phyloP scores from a whole-genome alignment of 2,329 filamentous ascomycete species.

The Botrytis elliptica region DNA sequence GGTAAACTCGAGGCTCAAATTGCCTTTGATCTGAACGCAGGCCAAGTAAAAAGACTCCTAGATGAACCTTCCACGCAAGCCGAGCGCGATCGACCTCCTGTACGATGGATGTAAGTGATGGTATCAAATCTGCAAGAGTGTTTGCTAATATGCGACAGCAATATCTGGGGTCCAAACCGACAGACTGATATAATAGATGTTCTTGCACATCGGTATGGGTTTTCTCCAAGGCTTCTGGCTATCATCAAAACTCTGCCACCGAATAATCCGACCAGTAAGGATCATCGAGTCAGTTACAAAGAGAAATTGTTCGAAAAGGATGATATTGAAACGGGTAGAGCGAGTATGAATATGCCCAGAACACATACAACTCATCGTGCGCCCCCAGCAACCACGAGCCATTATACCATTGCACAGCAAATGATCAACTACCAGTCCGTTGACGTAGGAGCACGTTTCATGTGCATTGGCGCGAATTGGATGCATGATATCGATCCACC shows the following conservation, averaged over 20 bases:
- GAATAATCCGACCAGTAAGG: conserved; percentile 25
- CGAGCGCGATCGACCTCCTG: conserved; percentile 44
- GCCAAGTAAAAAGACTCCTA: conserved; percentile 45
- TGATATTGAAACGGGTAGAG: conserved; percentile 31
- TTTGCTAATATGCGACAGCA: conserved; percentile 44
- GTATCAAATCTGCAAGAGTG: conserved; percentile 5
- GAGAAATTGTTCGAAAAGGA: conserved; percentile 26
- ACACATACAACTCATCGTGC: neutral
- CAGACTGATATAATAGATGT: conserved; percentile 55
- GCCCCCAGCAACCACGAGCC: conserved; percentile 31
- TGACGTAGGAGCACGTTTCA: conserved; percentile 64
- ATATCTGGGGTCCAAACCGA: conserved; percentile 66
- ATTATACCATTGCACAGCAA: conserved; percentile 58
- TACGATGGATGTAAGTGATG: conserved; percentile 66
- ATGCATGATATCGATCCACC: conserved; percentile 46
- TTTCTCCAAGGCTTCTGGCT: conserved; percentile 63
- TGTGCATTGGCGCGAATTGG: conserved; percentile 72
- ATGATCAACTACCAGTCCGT: conserved; percentile 76
- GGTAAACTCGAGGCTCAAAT: conserved; percentile 54
- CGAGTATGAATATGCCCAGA: conserved; percentile 23
- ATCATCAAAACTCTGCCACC: conserved; percentile 60
- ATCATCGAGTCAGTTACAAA: conserved; percentile 24
- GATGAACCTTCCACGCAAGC: conserved; percentile 30
- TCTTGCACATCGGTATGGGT: conserved; percentile 62
- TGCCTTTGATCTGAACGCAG: conserved; percentile 51